Evolutionary conservation across 2,329 filamentous ascomycete species (phyloP).

Genomic region (Diaporthe capsici): DNA sequence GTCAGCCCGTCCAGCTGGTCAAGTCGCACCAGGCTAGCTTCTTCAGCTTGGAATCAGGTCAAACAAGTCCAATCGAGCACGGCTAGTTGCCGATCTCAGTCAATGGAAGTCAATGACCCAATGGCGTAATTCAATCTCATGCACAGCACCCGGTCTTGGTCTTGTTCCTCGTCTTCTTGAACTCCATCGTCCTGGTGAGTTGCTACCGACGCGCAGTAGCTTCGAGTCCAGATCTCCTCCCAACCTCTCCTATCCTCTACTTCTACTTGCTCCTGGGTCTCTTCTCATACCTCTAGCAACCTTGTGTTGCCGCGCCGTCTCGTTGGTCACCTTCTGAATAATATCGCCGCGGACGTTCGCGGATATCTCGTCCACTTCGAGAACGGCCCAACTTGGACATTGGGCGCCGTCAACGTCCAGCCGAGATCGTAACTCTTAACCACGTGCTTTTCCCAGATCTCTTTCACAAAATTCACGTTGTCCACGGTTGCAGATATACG

Average conservation of each 20-base stretch:
- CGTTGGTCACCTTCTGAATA: background rate
- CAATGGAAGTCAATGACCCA: conserved; percentile 26
- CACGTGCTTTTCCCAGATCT: too few species aligned
- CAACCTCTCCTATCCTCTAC: conserved; percentile 8
- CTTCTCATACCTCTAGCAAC: background rate
- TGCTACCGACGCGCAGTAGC: background rate
- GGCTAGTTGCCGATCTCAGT: conserved; percentile 22
- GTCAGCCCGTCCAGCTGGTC: background rate
- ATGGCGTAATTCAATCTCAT: conserved; percentile 26
- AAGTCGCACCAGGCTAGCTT: conserved; percentile 29
- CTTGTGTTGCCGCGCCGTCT: background rate
- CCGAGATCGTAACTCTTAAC: background rate
- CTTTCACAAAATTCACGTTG: too few species aligned
- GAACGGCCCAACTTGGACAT: background rate
- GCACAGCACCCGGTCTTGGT: conserved; percentile 6
- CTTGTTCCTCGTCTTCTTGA: conserved; percentile 13
- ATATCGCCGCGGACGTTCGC: background rate
- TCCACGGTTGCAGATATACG: background rate
- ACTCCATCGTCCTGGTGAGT: background rate
- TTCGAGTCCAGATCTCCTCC: conserved; percentile 19
- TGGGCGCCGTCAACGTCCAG: background rate
- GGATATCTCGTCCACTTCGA: background rate
- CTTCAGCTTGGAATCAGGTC: conserved; percentile 28
- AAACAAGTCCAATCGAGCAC: conserved; percentile 17
- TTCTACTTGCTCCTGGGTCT: background rate